Evolutionary conservation across 116 monocot genomes (phyloP).

Genomic region (Trichopus zeylanicus): DNA sequence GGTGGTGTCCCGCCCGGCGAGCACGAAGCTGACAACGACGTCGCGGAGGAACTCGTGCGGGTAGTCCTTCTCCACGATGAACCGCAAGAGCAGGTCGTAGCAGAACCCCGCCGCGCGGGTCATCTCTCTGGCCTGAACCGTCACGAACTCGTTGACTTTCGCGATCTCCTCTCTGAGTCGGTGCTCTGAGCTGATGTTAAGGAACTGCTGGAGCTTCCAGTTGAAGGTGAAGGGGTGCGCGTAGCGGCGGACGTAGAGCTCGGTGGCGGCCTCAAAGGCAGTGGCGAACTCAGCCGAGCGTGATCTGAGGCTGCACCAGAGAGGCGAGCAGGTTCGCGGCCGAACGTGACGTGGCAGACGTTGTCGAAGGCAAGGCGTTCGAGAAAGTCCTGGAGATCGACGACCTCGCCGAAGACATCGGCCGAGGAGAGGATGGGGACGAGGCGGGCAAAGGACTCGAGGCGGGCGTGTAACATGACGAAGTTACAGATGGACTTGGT

Average conservation of each 20-base stretch:
- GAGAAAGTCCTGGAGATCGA: conserved; percentile 11
- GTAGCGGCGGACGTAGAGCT: neutral
- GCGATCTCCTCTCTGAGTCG: neutral
- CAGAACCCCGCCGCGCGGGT: neutral
- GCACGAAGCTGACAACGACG: neutral
- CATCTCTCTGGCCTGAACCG: neutral
- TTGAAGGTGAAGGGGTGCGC: neutral
- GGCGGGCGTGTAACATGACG: neutral
- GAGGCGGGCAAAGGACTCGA: neutral
- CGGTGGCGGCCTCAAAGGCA: neutral
- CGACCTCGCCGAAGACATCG: neutral
- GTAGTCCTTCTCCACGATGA: neutral
- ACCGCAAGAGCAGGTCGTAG: neutral
- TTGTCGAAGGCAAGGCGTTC: conserved; percentile 12
- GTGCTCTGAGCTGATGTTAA: neutral
- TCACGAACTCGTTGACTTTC: neutral
- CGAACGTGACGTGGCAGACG: conserved; percentile 10
- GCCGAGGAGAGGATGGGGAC: neutral
- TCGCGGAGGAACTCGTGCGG: neutral
- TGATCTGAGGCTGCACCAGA: neutral
- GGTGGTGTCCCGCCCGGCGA: neutral
- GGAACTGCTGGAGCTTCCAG: neutral
- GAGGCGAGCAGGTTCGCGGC: conserved; percentile 2
- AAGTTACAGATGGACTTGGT: neutral
- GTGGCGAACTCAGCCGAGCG: neutral